These are phyloP conservation scores for Jamesozyma lodderae DNA, from an alignment of 805 yeast species.

Conservation along the genomic window DNA sequence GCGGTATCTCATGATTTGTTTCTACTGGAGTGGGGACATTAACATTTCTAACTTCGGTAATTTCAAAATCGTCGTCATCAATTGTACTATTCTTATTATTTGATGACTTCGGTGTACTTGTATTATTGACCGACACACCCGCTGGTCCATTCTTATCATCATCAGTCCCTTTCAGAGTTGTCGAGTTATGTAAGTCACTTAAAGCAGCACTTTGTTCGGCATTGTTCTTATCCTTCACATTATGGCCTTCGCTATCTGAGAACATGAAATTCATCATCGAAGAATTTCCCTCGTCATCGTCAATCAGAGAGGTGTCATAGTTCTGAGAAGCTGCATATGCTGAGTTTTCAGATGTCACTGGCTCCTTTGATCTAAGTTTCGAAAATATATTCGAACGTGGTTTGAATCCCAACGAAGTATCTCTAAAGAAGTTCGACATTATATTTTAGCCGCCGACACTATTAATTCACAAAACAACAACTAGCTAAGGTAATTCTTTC, in stretches of 20 bases:
- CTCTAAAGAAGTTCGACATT: conserved; percentile 30
- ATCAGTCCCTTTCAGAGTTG: neutral
- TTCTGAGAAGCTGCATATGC: neutral
- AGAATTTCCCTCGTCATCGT: conserved; percentile 14
- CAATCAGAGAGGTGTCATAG: conserved; percentile 4
- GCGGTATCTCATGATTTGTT: no score
- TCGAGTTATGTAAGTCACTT: no score
- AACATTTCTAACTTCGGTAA: conserved; percentile 34
- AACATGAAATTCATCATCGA: conserved; percentile 16
- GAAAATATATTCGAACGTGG: conserved; percentile 29
- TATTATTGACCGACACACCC: conserved; percentile 3
- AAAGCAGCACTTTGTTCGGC: no score
- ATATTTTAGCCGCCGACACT: neutral
- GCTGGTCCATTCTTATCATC: neutral
- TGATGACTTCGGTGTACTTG: conserved; percentile 13
- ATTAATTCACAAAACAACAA: no score
- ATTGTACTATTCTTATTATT: neutral
- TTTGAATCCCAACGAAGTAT: conserved; percentile 24
- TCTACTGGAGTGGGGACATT: neutral
- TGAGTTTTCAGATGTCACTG: conserved; percentile 4
- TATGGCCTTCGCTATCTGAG: conserved; percentile 4
- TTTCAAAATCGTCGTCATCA: conserved; percentile 31
- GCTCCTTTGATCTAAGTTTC: conserved; percentile 20
- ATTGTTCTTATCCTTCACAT: no score
- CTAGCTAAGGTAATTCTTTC: no score